Percentiles rank a stretch among this genome's conserved stretches.
Conservation (phyloP, 352 stramenopile species). For the Sclerospora graminicola region DNA sequence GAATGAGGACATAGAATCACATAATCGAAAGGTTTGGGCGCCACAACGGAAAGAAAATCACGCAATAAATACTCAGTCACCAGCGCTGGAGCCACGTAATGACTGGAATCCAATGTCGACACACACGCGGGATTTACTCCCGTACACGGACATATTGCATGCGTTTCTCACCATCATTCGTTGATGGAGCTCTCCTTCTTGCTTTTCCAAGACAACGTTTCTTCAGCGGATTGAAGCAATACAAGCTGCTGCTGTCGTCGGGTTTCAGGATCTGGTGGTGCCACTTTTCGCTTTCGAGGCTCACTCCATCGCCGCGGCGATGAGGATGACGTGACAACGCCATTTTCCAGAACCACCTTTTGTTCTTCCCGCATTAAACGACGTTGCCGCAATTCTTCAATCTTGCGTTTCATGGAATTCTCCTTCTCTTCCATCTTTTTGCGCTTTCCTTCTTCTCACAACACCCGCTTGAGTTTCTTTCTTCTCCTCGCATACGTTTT, state of each 20-base stretch:
- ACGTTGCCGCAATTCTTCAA: conserved; percentile 57
- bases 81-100: too few species aligned
- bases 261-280: conserved; percentile 9
- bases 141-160: too few species aligned
- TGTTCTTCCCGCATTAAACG: conserved; percentile 61
- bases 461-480: conserved; percentile 54
- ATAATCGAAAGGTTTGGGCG: too few species aligned
- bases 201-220: too few species aligned
- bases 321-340: conserved; percentile 41
- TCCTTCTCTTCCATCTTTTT: conserved; percentile 68
- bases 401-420: conserved; percentile 57
- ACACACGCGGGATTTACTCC: too few species aligned
- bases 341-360: conserved; percentile 59
- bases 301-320: conserved; percentile 14
- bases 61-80: too few species aligned
- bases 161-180: too few species aligned
- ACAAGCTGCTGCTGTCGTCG: conserved; percentile 41
- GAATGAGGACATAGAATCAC: too few species aligned
- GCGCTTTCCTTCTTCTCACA: conserved; percentile 60
- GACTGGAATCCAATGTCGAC: too few species aligned
- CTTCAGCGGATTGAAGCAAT: conserved; percentile 57
- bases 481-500: conserved; percentile 55
- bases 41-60: too few species aligned
- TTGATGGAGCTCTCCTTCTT: too few species aligned
- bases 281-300: conserved; percentile 11